These are phyloP conservation scores for Cicer chorassanicum DNA, from an alignment of 306 rosid species.

Conservation along the genomic window DNA sequence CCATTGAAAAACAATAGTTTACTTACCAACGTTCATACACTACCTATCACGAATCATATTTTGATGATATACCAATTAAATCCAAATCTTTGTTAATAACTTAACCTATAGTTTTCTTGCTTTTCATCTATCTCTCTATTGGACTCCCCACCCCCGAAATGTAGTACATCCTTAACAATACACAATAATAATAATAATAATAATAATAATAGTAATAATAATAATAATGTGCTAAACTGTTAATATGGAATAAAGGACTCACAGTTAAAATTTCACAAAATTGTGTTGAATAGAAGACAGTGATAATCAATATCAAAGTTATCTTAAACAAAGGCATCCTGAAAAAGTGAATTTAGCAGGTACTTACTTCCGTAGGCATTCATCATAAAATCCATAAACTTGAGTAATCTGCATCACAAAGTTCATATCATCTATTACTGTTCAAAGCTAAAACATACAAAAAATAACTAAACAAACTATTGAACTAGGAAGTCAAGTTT, in stretches of 20 bases:
- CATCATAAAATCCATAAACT: slow-evolving; percentile 96
- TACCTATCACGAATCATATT: slow-evolving; percentile 1
- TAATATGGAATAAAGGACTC: neutral
- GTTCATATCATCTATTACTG: slow-evolving; percentile 41
- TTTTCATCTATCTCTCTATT: slow-evolving; percentile 5
- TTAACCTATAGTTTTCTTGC: slow-evolving; percentile 11
- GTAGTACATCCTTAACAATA: neutral
- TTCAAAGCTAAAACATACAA: slow-evolving; percentile 6
- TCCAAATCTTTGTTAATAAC: neutral
- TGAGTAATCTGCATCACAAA: slow-evolving; percentile 85
- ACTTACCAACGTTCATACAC: neutral
- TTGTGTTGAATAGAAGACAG: neutral
- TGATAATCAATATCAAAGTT: neutral
- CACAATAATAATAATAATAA: neutral
- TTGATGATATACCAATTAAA: neutral
- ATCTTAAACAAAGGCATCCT: slow-evolving; percentile 10
- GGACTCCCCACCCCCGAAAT: neutral
- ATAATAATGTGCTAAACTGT: neutral
- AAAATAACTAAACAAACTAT: neutral
- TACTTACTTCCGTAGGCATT: slow-evolving; percentile 93
- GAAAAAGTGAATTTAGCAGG: slow-evolving; percentile 40
- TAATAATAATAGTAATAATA: neutral
- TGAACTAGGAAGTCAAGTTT: slow-evolving; percentile 5
- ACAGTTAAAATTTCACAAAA: neutral
- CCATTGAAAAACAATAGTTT: neutral